A percentile compares a stretch with the other conserved stretches of the same genome.
phyloP scores from a whole-genome alignment of 495 filamentous ascomycete genomes.

The Hyaloscypha finlandica region DNA sequence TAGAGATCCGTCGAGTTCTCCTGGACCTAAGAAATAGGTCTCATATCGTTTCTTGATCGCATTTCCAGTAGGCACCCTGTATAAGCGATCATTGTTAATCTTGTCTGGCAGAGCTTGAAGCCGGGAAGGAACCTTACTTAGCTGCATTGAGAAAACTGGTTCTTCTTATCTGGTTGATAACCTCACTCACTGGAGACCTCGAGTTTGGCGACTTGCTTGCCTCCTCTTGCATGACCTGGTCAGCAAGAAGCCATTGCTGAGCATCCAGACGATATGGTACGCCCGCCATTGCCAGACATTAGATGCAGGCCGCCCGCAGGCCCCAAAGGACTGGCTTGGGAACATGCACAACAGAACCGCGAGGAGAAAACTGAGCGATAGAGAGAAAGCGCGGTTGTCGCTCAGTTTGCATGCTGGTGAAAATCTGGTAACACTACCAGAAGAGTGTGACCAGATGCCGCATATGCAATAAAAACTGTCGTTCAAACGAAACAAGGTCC shows the following conservation, averaged over 20 bases:
- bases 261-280: background rate
- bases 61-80: background rate
- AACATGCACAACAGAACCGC: background rate
- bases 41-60: conserved; percentile 5
- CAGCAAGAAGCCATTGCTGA: conserved; percentile 4
- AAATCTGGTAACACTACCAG: background rate
- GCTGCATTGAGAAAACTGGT: background rate
- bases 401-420: background rate
- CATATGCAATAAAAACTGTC: background rate
- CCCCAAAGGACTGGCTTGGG: background rate
- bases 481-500: background rate
- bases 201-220: background rate
- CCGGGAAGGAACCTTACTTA: background rate
- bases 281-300: background rate
- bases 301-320: background rate
- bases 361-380: background rate
- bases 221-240: conserved; percentile 1
- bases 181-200: background rate
- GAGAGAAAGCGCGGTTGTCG: background rate
- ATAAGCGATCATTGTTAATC: background rate
- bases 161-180: background rate
- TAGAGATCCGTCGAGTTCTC: background rate
- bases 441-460: background rate
- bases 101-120: background rate
- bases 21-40: conserved; percentile 1